phyloP scores from a whole-genome alignment of 2,329 filamentous ascomycete genomes.

The Curvularia verruculosa region DNA sequence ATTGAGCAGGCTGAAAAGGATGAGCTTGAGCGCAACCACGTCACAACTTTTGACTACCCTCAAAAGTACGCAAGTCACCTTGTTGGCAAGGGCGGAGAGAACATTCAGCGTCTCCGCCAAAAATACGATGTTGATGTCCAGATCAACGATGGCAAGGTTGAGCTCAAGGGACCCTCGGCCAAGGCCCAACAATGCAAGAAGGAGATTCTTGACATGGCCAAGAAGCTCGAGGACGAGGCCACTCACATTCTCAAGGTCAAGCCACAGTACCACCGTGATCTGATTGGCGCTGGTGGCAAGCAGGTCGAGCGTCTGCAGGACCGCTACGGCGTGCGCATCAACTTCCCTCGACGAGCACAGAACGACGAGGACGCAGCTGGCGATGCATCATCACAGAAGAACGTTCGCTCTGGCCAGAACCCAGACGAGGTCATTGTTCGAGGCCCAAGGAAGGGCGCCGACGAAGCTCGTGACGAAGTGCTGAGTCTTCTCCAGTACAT shows the following conservation, averaged over 20 bases:
- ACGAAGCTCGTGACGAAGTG: slow-evolving; percentile 90
- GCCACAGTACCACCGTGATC: slow-evolving; percentile 89
- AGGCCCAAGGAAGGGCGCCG: slow-evolving; percentile 89
- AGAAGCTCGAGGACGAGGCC: slow-evolving; percentile 87
- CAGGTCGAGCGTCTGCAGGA: slow-evolving; percentile 92
- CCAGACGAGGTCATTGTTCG: slow-evolving; percentile 89
- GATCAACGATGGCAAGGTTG: slow-evolving; percentile 90
- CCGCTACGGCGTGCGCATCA: slow-evolving; percentile 91
- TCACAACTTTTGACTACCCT: slow-evolving; percentile 86
- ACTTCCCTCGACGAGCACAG: slow-evolving; percentile 77
- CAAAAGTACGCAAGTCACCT: slow-evolving; percentile 92
- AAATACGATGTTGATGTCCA: slow-evolving; percentile 80
- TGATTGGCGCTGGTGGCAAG: slow-evolving; percentile 86
- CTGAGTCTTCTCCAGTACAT: slow-evolving; percentile 87
- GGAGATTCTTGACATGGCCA: slow-evolving; percentile 78
- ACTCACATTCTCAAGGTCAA: slow-evolving; percentile 88
- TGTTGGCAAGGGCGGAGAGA: slow-evolving; percentile 70
- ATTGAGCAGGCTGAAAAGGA: slow-evolving; percentile 88
- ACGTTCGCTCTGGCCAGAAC: slow-evolving; percentile 69
- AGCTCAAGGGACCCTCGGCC: slow-evolving; percentile 92
- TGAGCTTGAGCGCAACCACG: slow-evolving; percentile 91
- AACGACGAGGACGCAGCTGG: slow-evolving; percentile 71
- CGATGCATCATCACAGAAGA: slow-evolving; percentile 67
- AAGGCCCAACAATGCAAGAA: slow-evolving; percentile 88
- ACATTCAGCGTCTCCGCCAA: slow-evolving; percentile 71